Conservation (phyloP, 2,329 filamentous ascomycete genomes). For the Curvularia sp. region DNA sequence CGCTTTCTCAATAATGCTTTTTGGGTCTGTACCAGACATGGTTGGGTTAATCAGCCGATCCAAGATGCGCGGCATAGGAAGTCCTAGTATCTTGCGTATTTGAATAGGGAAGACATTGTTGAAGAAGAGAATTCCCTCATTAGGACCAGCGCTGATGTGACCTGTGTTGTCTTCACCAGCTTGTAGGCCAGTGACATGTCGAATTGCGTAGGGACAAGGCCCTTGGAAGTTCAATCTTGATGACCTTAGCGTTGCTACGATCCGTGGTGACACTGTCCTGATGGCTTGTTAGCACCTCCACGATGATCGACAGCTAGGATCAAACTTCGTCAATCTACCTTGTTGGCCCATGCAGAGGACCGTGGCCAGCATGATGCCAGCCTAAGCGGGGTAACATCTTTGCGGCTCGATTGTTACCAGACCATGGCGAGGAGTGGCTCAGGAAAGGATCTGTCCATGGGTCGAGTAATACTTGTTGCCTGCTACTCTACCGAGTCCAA, state of each 20-base stretch:
- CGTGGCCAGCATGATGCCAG: conserved; percentile 30
- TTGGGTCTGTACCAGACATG: conserved; percentile 63
- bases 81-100: conserved; percentile 67
- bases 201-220: conserved; percentile 21
- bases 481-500: conserved; percentile 9
- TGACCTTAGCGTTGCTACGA: conserved; percentile 7
- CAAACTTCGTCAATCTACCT: conserved; percentile 34
- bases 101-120: conserved; percentile 89
- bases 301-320: conserved; percentile 33
- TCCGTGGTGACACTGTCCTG: conserved; percentile 23
- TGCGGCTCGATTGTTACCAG: conserved; percentile 8
- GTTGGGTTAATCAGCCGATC: conserved; percentile 61
- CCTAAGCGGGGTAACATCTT: conserved; percentile 31
- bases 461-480: conserved; percentile 7
- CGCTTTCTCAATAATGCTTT: conserved; percentile 62
- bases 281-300: conserved; percentile 27
- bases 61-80: conserved; percentile 61
- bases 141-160: conserved; percentile 77
- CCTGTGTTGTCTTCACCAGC: conserved; percentile 73
- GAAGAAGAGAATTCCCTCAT: conserved; percentile 88
- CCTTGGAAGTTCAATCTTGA: conserved; percentile 2
- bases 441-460: not conserved
- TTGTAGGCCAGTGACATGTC: conserved; percentile 48
- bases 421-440: conserved; percentile 21
- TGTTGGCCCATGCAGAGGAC: conserved; percentile 27